phyloP scores from a whole-genome alignment of 495 filamentous ascomycete species.

The Delitschia confertaspora region DNA sequence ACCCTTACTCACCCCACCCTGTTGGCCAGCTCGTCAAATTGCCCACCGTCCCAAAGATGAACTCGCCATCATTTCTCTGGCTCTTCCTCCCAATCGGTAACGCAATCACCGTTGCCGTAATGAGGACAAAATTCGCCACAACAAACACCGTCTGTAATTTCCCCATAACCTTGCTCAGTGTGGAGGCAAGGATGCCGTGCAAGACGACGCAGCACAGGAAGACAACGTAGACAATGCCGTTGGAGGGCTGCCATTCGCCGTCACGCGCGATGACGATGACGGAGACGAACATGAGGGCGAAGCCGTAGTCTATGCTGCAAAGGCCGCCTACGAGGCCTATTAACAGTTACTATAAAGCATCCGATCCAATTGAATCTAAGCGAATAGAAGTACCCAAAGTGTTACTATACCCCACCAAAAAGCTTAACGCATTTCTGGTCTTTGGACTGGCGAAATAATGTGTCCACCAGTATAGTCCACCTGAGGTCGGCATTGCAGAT shows the following conservation, averaged over 20 bases:
- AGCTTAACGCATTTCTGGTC: conserved; percentile 54
- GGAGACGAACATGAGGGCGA: conserved; percentile 36
- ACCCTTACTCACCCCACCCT: conserved; percentile 22
- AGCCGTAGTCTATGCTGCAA: conserved; percentile 39
- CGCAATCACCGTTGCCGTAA: conserved; percentile 56
- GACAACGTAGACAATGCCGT: conserved; percentile 53
- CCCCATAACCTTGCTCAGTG: conserved; percentile 52
- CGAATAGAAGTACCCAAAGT: conserved; percentile 43
- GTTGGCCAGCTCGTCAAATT: conserved; percentile 50
- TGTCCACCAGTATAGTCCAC: conserved; percentile 64
- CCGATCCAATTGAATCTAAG: too few species aligned
- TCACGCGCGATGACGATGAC: conserved; percentile 54
- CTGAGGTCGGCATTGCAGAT: conserved; percentile 60
- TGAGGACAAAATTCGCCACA: conserved; percentile 53
- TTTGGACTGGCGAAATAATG: conserved; percentile 55
- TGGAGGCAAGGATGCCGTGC: conserved; percentile 52
- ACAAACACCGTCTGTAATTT: conserved; percentile 58
- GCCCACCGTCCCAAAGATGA: conserved; percentile 41
- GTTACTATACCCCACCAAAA: conserved; percentile 65
- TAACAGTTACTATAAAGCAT: not conserved
- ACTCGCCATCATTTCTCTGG: conserved; percentile 39
- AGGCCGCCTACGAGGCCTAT: conserved; percentile 50
- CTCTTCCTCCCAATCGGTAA: conserved; percentile 47
- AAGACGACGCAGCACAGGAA: conserved; percentile 50
- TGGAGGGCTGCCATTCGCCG: conserved; percentile 52